Evolutionary conservation across 371 early-diverging fungal genomes (phyloP), one percentile per base, ranked within the genome.

Genomic region (Circinella umbellata): DNA sequence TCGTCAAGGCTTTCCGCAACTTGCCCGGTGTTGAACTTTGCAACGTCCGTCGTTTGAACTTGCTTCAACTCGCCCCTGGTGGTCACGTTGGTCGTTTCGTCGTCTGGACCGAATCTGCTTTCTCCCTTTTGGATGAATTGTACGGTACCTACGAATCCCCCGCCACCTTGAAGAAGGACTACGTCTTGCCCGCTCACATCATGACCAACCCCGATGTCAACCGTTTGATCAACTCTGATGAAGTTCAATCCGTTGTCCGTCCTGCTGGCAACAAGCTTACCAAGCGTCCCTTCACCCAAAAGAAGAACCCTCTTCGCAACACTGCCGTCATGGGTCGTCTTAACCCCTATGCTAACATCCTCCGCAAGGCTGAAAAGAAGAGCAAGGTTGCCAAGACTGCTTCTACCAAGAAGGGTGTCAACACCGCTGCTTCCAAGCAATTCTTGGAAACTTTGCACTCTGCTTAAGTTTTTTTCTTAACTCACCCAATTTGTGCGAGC

Each of bases 31-130:
- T 99, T 71, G 99, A 99, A 85, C 85, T 95, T 70, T 92, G 91
- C 73, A 88, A 92, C 82, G 99, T 99, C 63, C 88, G 92, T 77
- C 87, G 90, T 83, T 89, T 99, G 71, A 98, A 98, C 94, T 88
- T 99, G 81, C 91, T 99, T 78, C 96, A 98, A 88, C 91, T 99
- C 69, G 99, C 99, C 75, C 99, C 99, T 70, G 99, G 99, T 89
- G 99, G 99, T 82, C 98, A 99, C 90, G 87, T 98, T 74, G 99
- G 99, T 75, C 98, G 99, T 84, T 98, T 99, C 89, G 89, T 98
- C 87, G 96, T 99, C 93, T 99, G 99, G 99, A 98, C 99, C 79
- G 91, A 98, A 87, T 83, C 90, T 68, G 99, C 99, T 71, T 96
- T 99, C 82, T 92, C 93, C 80, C 90, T 93, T 69, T 91, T 99